Evolutionary conservation across 345 rosid species (phyloP), one percentile per base, ranked within the genome.

Genomic region (Syzygium aromaticum): DNA sequence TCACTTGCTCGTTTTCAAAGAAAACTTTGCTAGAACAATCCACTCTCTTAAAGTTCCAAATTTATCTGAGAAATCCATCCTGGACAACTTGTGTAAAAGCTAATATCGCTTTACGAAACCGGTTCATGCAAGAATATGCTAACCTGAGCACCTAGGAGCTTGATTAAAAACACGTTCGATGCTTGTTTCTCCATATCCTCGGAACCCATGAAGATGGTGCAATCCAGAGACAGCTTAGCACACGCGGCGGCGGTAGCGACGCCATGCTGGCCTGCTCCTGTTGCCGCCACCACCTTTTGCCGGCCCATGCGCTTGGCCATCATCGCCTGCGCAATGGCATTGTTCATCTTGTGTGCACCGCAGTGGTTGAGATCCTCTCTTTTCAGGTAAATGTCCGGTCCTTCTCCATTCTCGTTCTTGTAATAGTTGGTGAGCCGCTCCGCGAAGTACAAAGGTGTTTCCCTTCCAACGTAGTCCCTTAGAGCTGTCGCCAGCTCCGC

Each of bases 191-290:
- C 93, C 88, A 94, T 94, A 80, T 97, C 98, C 5, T 52, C 22
- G 10, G 93, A 40, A 83, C 98, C 96, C 98, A 97, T 97, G 88
- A 90, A 94, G 86, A 97, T 59, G 27, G 93, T 93, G 88, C 98
- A 97, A 13, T 92, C 92, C 84, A 97, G 86, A 40, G 87, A 53
- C 59, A 95, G 95, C 90, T 93, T 95, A n/a, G 98, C 93, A 85
- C 98, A 97, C 0, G 93, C 96, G 17, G 99, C 96, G 1, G 99
- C 99, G 1, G 98, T 93, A 0, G 99, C 98, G n/a, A 97, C 92
- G 0, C 98, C 98, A 19, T 97, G 98, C 61, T 94, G 98, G 3
- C 99, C 99, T 7, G 98, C 94, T 10, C 99, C 99, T 1, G 99
- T 96, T 30, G 96, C 98, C 0, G 94, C 92, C 77, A 96, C 91